Percentiles rank a stretch among this genome's conserved stretches.
These are phyloP conservation scores for Backusella circina DNA, from an alignment of 192 early-diverging fungal genomes.

Conservation along the genomic window DNA sequence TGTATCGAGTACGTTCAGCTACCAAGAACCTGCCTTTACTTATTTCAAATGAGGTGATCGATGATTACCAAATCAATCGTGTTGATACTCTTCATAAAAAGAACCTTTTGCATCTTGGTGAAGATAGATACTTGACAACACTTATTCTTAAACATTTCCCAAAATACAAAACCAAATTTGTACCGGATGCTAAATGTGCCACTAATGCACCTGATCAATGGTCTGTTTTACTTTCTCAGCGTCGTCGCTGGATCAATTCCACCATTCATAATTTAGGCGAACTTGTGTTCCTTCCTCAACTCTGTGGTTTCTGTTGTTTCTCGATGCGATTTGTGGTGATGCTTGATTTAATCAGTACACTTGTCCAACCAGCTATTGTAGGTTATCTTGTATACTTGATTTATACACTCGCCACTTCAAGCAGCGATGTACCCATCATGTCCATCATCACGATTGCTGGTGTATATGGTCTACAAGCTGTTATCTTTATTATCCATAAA, in stretches of 20 bases:
- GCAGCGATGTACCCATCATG: slow-evolving; percentile 66
- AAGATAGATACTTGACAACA: slow-evolving; percentile 95
- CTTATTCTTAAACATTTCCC: slow-evolving; percentile 96
- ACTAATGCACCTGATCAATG: slow-evolving; percentile 96
- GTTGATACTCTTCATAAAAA: slow-evolving; percentile 98
- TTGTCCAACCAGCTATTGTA: slow-evolving; percentile 89
- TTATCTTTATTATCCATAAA: slow-evolving; percentile 70
- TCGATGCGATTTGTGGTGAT: slow-evolving; percentile 95
- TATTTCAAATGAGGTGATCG: slow-evolving; percentile 82
- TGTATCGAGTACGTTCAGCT: slow-evolving; percentile 93
- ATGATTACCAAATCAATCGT: slow-evolving; percentile 88
- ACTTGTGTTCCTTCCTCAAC: slow-evolving; percentile 86
- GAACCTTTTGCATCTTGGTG: slow-evolving; percentile 95
- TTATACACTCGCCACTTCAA: slow-evolving; percentile 53
- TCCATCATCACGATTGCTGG: slow-evolving; percentile 81
- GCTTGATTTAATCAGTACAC: slow-evolving; percentile 86
- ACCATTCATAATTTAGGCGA: slow-evolving; percentile 98
- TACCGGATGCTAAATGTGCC: slow-evolving; percentile 84
- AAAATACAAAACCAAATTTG: slow-evolving; percentile 90
- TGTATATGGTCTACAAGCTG: slow-evolving; percentile 83
- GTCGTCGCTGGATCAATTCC: slow-evolving; percentile 99
- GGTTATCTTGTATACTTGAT: slow-evolving; percentile 84
- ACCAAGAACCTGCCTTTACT: slow-evolving; percentile 87
- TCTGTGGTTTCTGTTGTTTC: slow-evolving; percentile 96
- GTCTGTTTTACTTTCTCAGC: slow-evolving; percentile 90